A percentile compares a stretch with the other conserved stretches of the same genome.
Evolutionary conservation across 176 grass and related monocot genomes (phyloP).

Genomic region (Cenchrus fungigraminus): DNA sequence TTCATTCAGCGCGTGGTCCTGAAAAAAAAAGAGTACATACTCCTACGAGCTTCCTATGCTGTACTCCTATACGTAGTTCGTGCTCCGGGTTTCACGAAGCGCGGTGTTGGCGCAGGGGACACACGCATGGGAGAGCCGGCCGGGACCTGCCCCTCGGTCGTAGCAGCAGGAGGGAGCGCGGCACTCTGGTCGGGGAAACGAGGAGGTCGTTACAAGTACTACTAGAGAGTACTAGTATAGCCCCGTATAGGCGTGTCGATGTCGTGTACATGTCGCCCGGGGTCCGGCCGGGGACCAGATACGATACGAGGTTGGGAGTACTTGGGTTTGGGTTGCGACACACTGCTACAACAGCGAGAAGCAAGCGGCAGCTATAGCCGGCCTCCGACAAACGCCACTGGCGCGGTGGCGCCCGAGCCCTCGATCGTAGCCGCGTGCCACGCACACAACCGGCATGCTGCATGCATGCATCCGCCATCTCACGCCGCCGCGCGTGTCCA

Average conservation of each 20-base stretch:
- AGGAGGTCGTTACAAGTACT: not conserved
- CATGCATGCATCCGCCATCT: slow-evolving; percentile 31
- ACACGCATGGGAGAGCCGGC: not conserved
- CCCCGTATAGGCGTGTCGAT: no score
- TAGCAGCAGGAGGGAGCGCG: not conserved
- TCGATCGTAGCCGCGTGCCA: slow-evolving; percentile 20
- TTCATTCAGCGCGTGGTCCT: no score
- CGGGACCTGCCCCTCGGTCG: not conserved
- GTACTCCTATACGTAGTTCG: not conserved
- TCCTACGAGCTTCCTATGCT: no score
- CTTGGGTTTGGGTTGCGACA: not conserved
- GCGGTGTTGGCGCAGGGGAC: slow-evolving; percentile 13
- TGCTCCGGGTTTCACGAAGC: slow-evolving; percentile 33
- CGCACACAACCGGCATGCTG: not conserved
- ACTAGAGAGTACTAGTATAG: no score
- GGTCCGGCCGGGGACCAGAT: slow-evolving; percentile 1
- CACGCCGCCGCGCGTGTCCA: slow-evolving; percentile 9
- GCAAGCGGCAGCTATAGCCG: not conserved
- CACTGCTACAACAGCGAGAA: not conserved
- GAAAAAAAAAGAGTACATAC: no score
- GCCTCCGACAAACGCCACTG: slow-evolving; percentile 23
- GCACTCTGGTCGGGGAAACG: not conserved
- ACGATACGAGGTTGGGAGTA: slow-evolving; percentile 24
- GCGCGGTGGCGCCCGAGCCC: not conserved
- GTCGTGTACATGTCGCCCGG: not conserved